Evolutionary conservation across 148 eudicot genomes (phyloP).

Genomic region (Rheum nobile): DNA sequence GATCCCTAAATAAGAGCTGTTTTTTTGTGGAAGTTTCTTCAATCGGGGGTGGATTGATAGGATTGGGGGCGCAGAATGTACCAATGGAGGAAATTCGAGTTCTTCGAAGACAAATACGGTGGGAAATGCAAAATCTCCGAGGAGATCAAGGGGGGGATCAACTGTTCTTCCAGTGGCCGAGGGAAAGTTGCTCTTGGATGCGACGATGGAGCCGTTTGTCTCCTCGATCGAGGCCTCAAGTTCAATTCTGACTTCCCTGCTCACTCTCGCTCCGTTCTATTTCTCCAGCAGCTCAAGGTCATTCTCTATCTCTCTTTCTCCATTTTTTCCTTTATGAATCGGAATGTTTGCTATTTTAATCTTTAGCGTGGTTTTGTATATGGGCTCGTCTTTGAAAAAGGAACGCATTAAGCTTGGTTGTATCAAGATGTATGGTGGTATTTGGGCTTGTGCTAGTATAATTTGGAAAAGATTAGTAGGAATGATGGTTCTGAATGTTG

Average conservation of each 20-base stretch:
- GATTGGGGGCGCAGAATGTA: slow-evolving; percentile 31
- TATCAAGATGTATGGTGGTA: neutral
- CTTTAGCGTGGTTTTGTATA: neutral
- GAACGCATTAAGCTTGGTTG: neutral
- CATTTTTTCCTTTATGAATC: neutral
- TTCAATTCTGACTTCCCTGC: slow-evolving; percentile 70
- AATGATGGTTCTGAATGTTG: neutral
- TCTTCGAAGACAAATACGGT: slow-evolving; percentile 77
- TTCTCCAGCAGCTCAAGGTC: slow-evolving; percentile 93
- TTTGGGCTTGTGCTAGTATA: neutral
- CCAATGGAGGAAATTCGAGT: slow-evolving; percentile 95
- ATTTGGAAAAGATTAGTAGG: neutral
- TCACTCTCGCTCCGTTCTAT: slow-evolving; percentile 75
- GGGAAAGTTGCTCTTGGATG: slow-evolving; percentile 69
- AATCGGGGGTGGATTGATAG: no score
- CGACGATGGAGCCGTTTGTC: slow-evolving; percentile 53
- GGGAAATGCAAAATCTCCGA: slow-evolving; percentile 55
- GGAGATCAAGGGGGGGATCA: slow-evolving; percentile 45
- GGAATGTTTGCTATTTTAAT: neutral
- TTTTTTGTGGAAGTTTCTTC: no score
- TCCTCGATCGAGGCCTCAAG: slow-evolving; percentile 86
- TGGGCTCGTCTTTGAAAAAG: neutral
- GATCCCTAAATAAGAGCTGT: no score
- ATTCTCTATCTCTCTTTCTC: slow-evolving; percentile 1
- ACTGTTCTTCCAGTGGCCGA: slow-evolving; percentile 74